phyloP scores from a whole-genome alignment of 2,329 filamentous ascomycete species.

The Fusarium torreyae region DNA sequence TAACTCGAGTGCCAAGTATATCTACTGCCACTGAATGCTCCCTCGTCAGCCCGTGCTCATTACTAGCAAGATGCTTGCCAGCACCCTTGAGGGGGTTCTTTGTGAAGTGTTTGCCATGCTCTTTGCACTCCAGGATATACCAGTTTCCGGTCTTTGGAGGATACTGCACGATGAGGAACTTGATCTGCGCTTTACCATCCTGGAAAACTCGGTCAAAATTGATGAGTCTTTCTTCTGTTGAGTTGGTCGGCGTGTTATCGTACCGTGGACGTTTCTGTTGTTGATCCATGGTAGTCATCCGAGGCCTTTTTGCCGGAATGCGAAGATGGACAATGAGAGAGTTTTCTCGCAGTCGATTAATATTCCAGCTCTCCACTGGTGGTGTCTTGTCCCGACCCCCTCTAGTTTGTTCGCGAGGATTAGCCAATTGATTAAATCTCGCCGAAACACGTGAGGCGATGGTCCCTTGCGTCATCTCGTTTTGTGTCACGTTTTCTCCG shows the following conservation, averaged over 20 bases:
- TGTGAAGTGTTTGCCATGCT: neutral
- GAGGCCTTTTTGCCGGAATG: neutral
- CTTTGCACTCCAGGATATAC: conserved; percentile 30
- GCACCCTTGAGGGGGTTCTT: conserved; percentile 4
- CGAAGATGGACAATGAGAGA: neutral
- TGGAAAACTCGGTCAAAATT: conserved; percentile 21
- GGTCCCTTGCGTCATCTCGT: too few species aligned
- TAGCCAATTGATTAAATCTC: accelerated
- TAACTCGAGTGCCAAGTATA: neutral
- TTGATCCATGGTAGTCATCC: accelerated
- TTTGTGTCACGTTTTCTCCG: accelerated
- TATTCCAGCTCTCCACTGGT: neutral
- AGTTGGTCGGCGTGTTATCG: accelerated
- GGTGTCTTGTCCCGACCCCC: neutral
- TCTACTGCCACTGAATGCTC: neutral
- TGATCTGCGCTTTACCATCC: conserved; percentile 3
- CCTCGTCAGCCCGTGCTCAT: accelerated
- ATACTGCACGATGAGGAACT: conserved; percentile 2
- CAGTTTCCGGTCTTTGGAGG: neutral
- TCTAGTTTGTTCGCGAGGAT: accelerated
- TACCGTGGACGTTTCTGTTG: neutral
- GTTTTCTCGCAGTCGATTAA: accelerated
- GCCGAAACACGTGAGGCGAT: accelerated
- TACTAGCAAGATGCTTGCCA: neutral
- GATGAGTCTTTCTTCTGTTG: neutral